Evolutionary conservation across 139 green algal genomes (phyloP).

Genomic region (Chlorella sp.): DNA sequence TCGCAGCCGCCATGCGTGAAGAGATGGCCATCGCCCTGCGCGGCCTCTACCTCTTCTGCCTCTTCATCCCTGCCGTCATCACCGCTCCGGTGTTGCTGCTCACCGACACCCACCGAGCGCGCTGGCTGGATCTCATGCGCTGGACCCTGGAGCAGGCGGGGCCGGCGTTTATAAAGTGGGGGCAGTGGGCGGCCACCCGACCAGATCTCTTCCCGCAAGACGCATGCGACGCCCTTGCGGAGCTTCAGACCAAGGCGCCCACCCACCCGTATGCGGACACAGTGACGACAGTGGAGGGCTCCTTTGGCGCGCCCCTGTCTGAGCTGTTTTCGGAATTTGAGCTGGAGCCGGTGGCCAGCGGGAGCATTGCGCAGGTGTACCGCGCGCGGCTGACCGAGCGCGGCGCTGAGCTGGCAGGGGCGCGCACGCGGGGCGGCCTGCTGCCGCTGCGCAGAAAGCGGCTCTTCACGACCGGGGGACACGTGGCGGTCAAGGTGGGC

Average conservation of each 20-base stretch:
- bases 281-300: conserved; percentile 67
- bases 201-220: conserved; percentile 79
- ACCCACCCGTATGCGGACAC: conserved; percentile 62
- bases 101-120: conserved; percentile 18
- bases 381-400: conserved; percentile 52
- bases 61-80: conserved; percentile 74
- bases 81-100: conserved; percentile 51
- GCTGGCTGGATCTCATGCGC: conserved; percentile 77
- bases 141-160: conserved; percentile 84
- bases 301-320: conserved; percentile 78
- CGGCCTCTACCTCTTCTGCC: conserved; percentile 63
- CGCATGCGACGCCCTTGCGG: conserved; percentile 47
- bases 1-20: conserved; percentile 11
- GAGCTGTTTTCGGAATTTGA: conserved; percentile 91
- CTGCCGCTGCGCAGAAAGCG: conserved; percentile 45
- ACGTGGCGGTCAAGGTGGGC: conserved; percentile 83
- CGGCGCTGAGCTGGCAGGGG: conserved; percentile 26
- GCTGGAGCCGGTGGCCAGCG: conserved; percentile 82
- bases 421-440: conserved; percentile 24
- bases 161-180: conserved; percentile 92
- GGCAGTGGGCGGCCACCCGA: conserved; percentile 86
- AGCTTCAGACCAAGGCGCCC: conserved; percentile 84
- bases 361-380: conserved; percentile 96
- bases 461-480: neutral
- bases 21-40: conserved; percentile 14